A percentile compares a stretch with the other conserved stretches of the same genome.
Evolutionary conservation across 306 rosid species (phyloP).

Genomic region (Mimosa bimucronata): DNA sequence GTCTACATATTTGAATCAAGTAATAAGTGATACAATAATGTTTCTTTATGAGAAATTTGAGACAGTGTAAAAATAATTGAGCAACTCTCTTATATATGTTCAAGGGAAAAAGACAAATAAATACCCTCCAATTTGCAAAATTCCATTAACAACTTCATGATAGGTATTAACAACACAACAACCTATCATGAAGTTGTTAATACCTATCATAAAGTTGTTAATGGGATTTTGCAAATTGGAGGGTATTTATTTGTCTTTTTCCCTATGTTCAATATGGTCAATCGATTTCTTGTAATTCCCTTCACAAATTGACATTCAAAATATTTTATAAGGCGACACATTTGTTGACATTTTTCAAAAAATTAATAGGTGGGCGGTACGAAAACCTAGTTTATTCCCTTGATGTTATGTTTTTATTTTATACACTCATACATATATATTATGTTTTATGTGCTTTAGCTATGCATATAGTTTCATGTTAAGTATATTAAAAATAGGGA

Average conservation of each 20-base stretch:
- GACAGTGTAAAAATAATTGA: background rate
- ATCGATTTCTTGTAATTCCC: background rate
- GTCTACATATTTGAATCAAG: background rate
- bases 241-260: too few relatives aligned
- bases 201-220: too few relatives aligned
- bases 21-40: background rate
- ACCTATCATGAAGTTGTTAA: too few relatives aligned
- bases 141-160: too few relatives aligned
- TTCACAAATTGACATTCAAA: background rate
- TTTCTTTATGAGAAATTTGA: background rate
- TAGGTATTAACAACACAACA: too few relatives aligned
- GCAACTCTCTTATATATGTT: background rate
- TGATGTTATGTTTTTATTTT: background rate
- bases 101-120: too few relatives aligned
- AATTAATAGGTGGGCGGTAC: background rate
- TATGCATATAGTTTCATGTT: background rate
- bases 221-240: too few relatives aligned
- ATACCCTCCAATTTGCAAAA: too few relatives aligned
- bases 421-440: background rate
- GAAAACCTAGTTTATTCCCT: background rate
- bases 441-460: background rate
- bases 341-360: background rate
- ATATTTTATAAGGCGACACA: background rate
- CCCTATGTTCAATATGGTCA: background rate
- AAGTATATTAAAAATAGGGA: background rate